Conservation (phyloP, 2,329 filamentous ascomycete genomes). For the Fusarium xylarioides region DNA sequence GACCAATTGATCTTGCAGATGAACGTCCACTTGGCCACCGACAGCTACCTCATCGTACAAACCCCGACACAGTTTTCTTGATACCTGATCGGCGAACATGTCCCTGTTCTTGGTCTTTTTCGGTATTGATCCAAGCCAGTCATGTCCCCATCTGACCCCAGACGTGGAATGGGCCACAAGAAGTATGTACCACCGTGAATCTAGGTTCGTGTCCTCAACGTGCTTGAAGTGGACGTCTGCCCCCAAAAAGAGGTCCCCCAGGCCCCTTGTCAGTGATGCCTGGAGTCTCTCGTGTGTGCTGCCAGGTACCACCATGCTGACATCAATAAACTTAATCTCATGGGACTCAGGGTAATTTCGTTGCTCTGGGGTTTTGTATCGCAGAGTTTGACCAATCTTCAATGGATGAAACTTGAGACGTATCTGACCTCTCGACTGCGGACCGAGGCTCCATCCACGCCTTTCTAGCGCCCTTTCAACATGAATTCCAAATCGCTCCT, state of each 20-base stretch:
- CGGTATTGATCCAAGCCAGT: conserved; percentile 53
- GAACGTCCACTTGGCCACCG: conserved; percentile 62
- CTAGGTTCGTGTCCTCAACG: conserved; percentile 61
- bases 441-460: conserved; percentile 63
- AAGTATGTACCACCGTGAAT: conserved; percentile 63
- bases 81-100: conserved; percentile 52
- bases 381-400: conserved; percentile 48
- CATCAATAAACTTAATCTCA: conserved; percentile 57
- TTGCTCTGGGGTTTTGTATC: conserved; percentile 42
- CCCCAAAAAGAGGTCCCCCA: conserved; percentile 54
- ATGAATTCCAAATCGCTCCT: conserved; percentile 58
- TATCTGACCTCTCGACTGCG: conserved; percentile 53
- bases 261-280: conserved; percentile 50
- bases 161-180: conserved; percentile 62
- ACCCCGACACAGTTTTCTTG: conserved; percentile 55
- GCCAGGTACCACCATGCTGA: conserved; percentile 60
- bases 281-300: conserved; percentile 55
- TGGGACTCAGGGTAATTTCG: conserved; percentile 41
- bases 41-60: conserved; percentile 56
- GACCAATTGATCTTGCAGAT: conserved; percentile 69
- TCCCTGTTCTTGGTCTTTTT: conserved; percentile 49
- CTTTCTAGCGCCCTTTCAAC: conserved; percentile 56
- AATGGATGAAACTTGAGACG: conserved; percentile 53
- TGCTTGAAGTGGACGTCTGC: conserved; percentile 56
- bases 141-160: conserved; percentile 59